Evolutionary conservation across 345 rosid species (phyloP), one percentile per base, ranked within the genome.

Genomic region (Eutrema heterophyllum): DNA sequence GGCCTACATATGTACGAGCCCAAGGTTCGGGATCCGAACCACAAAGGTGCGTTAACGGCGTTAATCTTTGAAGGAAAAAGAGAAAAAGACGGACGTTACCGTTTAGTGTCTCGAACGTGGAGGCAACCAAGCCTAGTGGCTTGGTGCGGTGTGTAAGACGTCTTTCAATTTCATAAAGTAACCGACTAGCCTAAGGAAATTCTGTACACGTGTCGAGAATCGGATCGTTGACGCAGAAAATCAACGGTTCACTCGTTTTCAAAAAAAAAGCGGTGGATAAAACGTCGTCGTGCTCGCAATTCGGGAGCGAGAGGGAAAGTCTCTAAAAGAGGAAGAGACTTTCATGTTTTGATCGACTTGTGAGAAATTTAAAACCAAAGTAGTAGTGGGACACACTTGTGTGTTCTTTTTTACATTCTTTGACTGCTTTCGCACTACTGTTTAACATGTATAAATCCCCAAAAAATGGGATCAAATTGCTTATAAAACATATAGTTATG

Each of bases 11-110:
- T 14, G 9, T 26, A 76, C 70, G 70, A 79, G 63, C 76, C 72
- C 72, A 0, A 62, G 69, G 59, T 56, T 72, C 69, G 79, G 27
- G 9, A 21, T 11, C 52, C 68, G 70, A 63, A 61, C 67, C 78
- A 26, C 35, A 12, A 29, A n/a, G 8, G 7, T 27, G 76, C 49
- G 38, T 51, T 67, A 77, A 79, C 86, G 84, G 56, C 81, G 84
- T 78, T 64, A 64, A 9, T 48, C 38, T 64, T 60, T 13, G 18
- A 18, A 53, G 38, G 9, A 33, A 39, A 46, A 33, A 48, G 6
- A 5, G 9, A 5, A 8, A 43, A 5, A 38, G 41, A 48, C 50
- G 32, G 72, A 39, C 71, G 80, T 64, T 70, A 63, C 41, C 53
- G 71, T 70, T 46, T 63, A 27, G 26, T 67, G 73, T 63, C 32